Evolutionary conservation across 2,329 filamentous ascomycete species (phyloP).

Genomic region (Rhynchosporium agropyri): DNA sequence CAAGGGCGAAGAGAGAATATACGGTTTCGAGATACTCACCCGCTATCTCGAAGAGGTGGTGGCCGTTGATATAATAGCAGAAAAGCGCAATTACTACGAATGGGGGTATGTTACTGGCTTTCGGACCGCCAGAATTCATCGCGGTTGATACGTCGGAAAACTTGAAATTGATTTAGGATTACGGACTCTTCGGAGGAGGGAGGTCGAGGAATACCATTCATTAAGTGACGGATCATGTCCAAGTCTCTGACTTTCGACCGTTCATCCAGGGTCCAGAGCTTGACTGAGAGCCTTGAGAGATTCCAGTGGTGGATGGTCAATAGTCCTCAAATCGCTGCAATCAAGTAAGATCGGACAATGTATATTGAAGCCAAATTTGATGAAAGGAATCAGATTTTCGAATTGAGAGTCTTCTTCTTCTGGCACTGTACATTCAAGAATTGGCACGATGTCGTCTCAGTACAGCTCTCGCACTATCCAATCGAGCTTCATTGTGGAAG

Average conservation of each 20-base stretch:
- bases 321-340: conserved; percentile 17
- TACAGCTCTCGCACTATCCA: no score
- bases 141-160: conserved; percentile 33
- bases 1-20: conserved; percentile 45
- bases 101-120: conserved; percentile 6
- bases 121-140: conserved; percentile 28
- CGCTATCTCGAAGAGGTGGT: conserved; percentile 44
- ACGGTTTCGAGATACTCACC: conserved; percentile 44
- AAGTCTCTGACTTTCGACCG: not conserved
- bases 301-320: conserved; percentile 22
- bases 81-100: conserved; percentile 18
- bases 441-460: no score
- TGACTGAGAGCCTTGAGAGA: conserved; percentile 17
- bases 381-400: not conserved
- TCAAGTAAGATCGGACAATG: conserved; percentile 16
- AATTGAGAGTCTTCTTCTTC: no score
- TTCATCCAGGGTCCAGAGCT: conserved; percentile 5
- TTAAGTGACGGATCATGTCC: conserved; percentile 5
- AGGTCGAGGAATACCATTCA: conserved; percentile 21
- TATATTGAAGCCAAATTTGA: not conserved
- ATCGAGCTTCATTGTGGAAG: no score
- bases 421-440: not conserved
- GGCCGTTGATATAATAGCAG: conserved; percentile 39
- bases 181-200: conserved; percentile 43
- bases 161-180: conserved; percentile 39